Evolutionary conservation across 257 asterid genomes (phyloP).

Genomic region (Nicotiana undulata): DNA sequence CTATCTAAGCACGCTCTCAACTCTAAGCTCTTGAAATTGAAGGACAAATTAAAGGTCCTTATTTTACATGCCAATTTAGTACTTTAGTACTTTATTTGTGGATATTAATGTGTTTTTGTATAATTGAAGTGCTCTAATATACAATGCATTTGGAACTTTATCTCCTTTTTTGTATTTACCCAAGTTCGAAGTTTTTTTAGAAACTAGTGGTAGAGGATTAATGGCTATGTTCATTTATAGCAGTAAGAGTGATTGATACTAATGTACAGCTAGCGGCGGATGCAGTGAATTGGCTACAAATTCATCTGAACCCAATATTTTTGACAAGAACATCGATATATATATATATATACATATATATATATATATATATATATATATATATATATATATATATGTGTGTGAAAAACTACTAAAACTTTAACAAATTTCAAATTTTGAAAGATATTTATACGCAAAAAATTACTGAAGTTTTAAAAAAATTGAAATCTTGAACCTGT

Average conservation of each 20-base stretch:
- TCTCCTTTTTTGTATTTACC: background rate
- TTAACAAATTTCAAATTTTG: too few relatives aligned
- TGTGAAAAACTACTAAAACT: too few relatives aligned
- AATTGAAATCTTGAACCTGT: too few relatives aligned
- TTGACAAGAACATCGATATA: too few relatives aligned
- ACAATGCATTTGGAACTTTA: background rate
- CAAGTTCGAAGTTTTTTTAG: background rate
- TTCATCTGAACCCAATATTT: too few relatives aligned
- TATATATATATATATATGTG: too few relatives aligned
- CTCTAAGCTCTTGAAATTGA: constrained; percentile 62
- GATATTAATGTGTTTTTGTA: background rate
- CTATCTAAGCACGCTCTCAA: constrained; percentile 43
- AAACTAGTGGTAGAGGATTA: background rate
- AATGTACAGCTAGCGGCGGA: background rate
- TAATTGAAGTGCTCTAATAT: background rate
- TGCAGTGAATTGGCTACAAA: too few relatives aligned
- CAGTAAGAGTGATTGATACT: background rate
- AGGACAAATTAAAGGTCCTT: constrained; percentile 71
- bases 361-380: too few relatives aligned
- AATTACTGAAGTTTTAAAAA: too few relatives aligned
- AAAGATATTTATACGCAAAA: too few relatives aligned
- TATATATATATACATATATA: too few relatives aligned
- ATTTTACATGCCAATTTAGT: background rate
- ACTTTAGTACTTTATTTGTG: background rate
- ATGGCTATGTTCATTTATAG: background rate